Conservation (phyloP, 208 protist species). For the Naegleria lovaniensis region DNA sequence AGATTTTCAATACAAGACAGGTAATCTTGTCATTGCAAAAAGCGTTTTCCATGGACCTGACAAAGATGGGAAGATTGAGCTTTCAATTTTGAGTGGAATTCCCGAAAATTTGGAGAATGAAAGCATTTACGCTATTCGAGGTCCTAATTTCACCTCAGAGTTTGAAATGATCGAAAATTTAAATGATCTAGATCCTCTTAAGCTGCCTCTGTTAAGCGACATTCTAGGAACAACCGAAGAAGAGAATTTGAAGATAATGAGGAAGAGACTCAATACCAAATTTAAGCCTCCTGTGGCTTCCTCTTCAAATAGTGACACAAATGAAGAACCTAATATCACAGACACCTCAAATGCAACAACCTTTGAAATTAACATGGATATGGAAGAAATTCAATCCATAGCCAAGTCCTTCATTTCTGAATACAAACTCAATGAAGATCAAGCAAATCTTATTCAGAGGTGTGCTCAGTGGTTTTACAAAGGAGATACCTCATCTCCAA, state of each 20-base stretch:
- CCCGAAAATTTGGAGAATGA: neutral
- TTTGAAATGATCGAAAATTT: conserved; percentile 29
- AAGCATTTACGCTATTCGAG: conserved; percentile 20
- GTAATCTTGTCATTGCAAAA: neutral
- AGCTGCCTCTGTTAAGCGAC: neutral
- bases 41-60: conserved; percentile 20
- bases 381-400: neutral
- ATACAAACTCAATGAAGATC: conserved; percentile 28
- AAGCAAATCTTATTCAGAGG: neutral
- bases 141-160: conserved; percentile 12
- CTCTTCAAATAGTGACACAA: neutral
- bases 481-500: neutral
- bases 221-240: neutral
- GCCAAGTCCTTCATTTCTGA: conserved; percentile 12
- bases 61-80: neutral
- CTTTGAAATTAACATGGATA: neutral
- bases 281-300: neutral
- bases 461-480: neutral
- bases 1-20: neutral
- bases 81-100: neutral
- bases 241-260: neutral
- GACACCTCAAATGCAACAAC: no score
- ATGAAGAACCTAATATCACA: neutral
- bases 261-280: neutral
- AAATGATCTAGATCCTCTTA: neutral